Evolutionary conservation across 2,329 filamentous ascomycete species (phyloP).

Genomic region (Pseudofabraea citricarpa): DNA sequence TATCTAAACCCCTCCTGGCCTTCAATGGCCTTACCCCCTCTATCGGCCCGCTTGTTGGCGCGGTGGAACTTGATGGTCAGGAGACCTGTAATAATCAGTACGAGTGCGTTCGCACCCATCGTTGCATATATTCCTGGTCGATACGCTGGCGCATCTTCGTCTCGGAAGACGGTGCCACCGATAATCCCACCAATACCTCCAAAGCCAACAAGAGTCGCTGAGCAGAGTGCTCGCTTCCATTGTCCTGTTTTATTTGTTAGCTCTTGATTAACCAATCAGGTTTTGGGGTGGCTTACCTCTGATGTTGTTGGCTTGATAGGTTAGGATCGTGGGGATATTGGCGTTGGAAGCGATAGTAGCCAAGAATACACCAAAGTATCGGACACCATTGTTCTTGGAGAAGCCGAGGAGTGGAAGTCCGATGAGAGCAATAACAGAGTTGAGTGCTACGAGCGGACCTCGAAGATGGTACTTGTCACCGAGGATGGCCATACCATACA

Average conservation of each 20-base stretch:
- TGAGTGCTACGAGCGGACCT: constrained; percentile 17
- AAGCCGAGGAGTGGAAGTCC: constrained; percentile 38
- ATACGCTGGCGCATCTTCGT: constrained; percentile 48
- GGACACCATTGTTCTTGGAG: constrained; percentile 41
- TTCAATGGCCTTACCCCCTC: constrained; percentile 29
- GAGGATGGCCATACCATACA: constrained; percentile 39
- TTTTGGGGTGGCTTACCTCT: too few species aligned
- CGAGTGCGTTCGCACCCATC: constrained; percentile 15
- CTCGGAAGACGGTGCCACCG: constrained; percentile 67
- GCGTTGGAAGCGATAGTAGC: constrained; percentile 52
- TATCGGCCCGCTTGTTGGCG: constrained; percentile 28
- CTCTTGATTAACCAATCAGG: too few species aligned
- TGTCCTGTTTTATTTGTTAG: too few species aligned
- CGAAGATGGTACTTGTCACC: constrained; percentile 48
- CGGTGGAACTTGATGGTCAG: constrained; percentile 25
- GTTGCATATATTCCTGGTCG: constrained; percentile 21
- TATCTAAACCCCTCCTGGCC: constrained; percentile 29
- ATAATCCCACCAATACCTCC: constrained; percentile 77
- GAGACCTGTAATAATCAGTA: constrained; percentile 14
- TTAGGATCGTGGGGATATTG: constrained; percentile 70
- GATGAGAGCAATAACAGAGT: constrained; percentile 43
- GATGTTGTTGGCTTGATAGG: constrained; percentile 83
- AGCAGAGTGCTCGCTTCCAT: constrained; percentile 81
- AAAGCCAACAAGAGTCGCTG: constrained; percentile 69
- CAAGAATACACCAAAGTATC: constrained; percentile 51